Evolutionary conservation across 805 yeast species (phyloP).

Genomic region (Wickerhamomyces xylosicus): DNA sequence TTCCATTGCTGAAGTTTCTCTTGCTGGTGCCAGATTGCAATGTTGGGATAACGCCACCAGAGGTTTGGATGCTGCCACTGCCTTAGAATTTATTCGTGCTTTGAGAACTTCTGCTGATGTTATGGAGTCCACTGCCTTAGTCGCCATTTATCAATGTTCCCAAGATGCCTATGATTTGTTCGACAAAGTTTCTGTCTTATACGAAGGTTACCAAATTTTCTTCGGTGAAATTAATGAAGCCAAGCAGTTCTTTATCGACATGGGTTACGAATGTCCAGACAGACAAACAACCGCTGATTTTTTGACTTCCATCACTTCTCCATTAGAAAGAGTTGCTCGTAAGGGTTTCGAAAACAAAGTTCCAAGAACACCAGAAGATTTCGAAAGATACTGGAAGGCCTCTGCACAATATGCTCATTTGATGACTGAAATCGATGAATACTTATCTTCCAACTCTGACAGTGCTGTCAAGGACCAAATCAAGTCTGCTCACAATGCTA

Average conservation of each 20-base stretch:
- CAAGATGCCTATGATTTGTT: slow-evolving; percentile 44
- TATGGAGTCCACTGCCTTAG: slow-evolving; percentile 40
- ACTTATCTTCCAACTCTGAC: not conserved
- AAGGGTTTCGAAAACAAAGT: slow-evolving; percentile 36
- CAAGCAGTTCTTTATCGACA: slow-evolving; percentile 34
- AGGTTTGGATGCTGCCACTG: slow-evolving; percentile 57
- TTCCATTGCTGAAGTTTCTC: slow-evolving; percentile 55
- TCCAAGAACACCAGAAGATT: slow-evolving; percentile 43
- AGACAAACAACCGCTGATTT: slow-evolving; percentile 54
- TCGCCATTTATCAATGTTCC: slow-evolving; percentile 54
- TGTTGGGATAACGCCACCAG: slow-evolving; percentile 58
- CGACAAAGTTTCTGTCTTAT: slow-evolving; percentile 41
- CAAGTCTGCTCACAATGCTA: slow-evolving; percentile 37
- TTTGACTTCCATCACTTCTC: slow-evolving; percentile 45
- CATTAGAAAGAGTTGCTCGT: slow-evolving; percentile 34
- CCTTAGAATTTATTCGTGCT: slow-evolving; percentile 45
- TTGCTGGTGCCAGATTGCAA: slow-evolving; percentile 36
- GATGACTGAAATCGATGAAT: not conserved
- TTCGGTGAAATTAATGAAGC: slow-evolving; percentile 39
- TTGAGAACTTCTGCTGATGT: slow-evolving; percentile 41
- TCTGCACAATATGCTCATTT: slow-evolving; percentile 29
- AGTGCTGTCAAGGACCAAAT: slow-evolving; percentile 28
- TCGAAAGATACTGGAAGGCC: slow-evolving; percentile 37
- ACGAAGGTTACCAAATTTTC: slow-evolving; percentile 47
- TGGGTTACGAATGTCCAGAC: slow-evolving; percentile 48